Evolutionary conservation across 2,329 filamentous ascomycete species (phyloP).

Genomic region (Neophaeococcomyces mojaviensis): DNA sequence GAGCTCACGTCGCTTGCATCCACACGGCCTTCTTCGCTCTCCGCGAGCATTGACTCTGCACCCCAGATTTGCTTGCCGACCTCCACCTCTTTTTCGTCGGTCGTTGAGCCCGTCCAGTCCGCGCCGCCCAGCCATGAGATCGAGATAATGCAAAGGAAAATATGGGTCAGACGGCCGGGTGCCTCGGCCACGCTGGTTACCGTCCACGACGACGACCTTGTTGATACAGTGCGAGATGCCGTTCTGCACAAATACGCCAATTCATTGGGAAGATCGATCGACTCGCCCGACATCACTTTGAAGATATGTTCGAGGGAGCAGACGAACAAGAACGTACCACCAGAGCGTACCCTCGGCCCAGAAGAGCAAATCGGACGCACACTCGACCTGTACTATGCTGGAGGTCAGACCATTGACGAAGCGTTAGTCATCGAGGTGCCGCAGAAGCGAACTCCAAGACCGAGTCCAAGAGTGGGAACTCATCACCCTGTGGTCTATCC

Average conservation of each 20-base stretch:
- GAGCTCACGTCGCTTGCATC: not conserved
- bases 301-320: constrained; percentile 65
- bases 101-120: constrained; percentile 12
- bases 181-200: constrained; percentile 81
- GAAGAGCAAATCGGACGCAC: constrained; percentile 76
- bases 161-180: constrained; percentile 86
- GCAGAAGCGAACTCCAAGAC: constrained; percentile 64
- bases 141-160: constrained; percentile 53
- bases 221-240: constrained; percentile 89
- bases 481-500: constrained; percentile 46
- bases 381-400: constrained; percentile 75
- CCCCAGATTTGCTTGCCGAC: not conserved
- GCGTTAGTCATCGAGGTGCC: constrained; percentile 87
- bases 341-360: constrained; percentile 67
- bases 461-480: constrained; percentile 58
- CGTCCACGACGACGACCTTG: constrained; percentile 78
- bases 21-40: not conserved
- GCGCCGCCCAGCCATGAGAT: constrained; percentile 15
- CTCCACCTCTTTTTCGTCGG: constrained; percentile 14
- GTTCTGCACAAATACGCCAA: constrained; percentile 92
- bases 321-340: constrained; percentile 33
- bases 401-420: constrained; percentile 80
- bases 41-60: not conserved
- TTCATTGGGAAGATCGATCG: constrained; percentile 78
- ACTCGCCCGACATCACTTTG: constrained; percentile 80